Conservation (phyloP, 2,329 filamentous ascomycete species). For the Cyclaneusma minus region DNA sequence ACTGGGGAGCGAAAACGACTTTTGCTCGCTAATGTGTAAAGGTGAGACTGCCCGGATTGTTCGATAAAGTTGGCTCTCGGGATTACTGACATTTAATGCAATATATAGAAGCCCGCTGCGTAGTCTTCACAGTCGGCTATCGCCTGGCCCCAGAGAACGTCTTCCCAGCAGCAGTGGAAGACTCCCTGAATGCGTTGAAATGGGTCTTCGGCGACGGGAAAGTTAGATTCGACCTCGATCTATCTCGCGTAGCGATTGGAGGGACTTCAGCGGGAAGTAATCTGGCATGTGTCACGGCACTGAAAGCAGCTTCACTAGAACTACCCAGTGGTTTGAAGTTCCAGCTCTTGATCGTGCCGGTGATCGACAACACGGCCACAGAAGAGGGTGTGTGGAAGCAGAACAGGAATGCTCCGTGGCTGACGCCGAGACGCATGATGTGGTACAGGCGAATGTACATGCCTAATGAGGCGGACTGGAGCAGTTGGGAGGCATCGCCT, state of each 20-base stretch:
- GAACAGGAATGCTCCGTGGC: constrained; percentile 31
- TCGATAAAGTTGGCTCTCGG: too few relatives aligned
- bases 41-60: too few relatives aligned
- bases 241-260: constrained; percentile 25
- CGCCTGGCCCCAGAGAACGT: constrained; percentile 21
- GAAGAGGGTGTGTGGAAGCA: constrained; percentile 28
- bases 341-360: constrained; percentile 38
- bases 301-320: constrained; percentile 23
- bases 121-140: constrained; percentile 20
- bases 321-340: constrained; percentile 3
- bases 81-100: too few relatives aligned
- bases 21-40: constrained; percentile 8
- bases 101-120: too few relatives aligned
- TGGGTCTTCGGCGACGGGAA: constrained; percentile 13
- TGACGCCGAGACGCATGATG: constrained; percentile 37
- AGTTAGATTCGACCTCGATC: constrained; percentile 21
- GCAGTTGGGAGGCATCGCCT: constrained; percentile 33
- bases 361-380: constrained; percentile 38
- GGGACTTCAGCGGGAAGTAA: constrained; percentile 34
- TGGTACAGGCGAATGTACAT: constrained; percentile 42
- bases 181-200: constrained; percentile 17
- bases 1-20: constrained; percentile 19
- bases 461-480: constrained; percentile 26
- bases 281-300: constrained; percentile 31
- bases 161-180: constrained; percentile 21